phyloP scores from a whole-genome alignment of 768 basidiomycete species.

The Hemileccinum rubropunctum region DNA sequence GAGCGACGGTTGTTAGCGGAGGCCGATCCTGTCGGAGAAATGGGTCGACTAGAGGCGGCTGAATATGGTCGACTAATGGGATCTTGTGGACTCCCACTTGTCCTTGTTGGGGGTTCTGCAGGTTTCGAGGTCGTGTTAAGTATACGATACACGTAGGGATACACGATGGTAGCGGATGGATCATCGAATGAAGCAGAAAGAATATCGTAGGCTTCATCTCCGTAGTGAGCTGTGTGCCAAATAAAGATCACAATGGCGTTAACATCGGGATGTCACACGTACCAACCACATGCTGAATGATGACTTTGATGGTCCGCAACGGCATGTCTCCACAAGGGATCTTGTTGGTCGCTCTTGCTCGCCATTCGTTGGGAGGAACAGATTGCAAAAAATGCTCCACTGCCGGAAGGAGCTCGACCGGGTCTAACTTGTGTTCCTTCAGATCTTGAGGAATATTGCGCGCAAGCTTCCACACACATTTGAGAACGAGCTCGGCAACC shows the following conservation, averaged over 20 bases:
- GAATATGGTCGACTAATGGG: constrained; percentile 48
- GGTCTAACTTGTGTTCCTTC: constrained; percentile 72
- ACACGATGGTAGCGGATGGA: constrained; percentile 96
- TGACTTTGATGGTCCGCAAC: constrained; percentile 93
- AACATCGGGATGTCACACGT: constrained; percentile 35
- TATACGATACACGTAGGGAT: constrained; percentile 92
- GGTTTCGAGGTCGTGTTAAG: constrained; percentile 63
- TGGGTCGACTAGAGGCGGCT: constrained; percentile 63
- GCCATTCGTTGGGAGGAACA: constrained; percentile 95
- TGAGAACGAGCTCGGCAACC: constrained; percentile 89
- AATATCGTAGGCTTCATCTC: constrained; percentile 87
- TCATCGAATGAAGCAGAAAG: constrained; percentile 90
- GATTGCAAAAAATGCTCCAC: constrained; percentile 94
- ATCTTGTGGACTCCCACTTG: constrained; percentile 32
- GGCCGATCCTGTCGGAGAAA: constrained; percentile 66
- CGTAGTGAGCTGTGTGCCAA: constrained; percentile 62
- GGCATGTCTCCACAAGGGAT: constrained; percentile 99
- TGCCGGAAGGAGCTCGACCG: constrained; percentile 85
- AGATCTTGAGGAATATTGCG: constrained; percentile 93
- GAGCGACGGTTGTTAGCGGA: constrained; percentile 54
- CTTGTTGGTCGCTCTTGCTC: constrained; percentile 83
- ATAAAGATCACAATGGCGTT: constrained; percentile 15
- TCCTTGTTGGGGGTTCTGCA: constrained; percentile 32
- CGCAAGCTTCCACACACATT: constrained; percentile 98
- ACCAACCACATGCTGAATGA: constrained; percentile 97